Percentiles rank a stretch among this genome's conserved stretches.
Conservation (phyloP, 2,329 filamentous ascomycete species). For the Berkeleyomyces rouxiae region DNA sequence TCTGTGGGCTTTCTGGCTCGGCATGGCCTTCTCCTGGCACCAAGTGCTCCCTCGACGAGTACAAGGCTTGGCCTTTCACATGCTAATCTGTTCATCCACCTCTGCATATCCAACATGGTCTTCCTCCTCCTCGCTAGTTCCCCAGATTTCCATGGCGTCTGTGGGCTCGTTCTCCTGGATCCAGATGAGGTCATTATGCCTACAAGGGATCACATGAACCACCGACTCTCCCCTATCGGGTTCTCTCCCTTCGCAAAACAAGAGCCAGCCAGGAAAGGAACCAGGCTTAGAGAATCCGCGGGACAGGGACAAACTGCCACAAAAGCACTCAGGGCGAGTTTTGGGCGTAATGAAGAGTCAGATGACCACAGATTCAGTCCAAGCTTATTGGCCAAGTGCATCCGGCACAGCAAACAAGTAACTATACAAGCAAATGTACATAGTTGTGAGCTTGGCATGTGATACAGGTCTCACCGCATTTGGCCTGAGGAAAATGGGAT, state of each 20-base stretch:
- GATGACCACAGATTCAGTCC: background rate
- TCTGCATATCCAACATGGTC: background rate
- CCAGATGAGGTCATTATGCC: background rate
- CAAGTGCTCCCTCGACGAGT: background rate
- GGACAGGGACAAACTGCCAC: background rate
- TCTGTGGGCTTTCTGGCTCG: background rate
- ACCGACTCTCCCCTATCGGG: background rate
- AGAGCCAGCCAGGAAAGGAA: background rate
- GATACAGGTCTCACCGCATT: background rate
- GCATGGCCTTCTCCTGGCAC: background rate
- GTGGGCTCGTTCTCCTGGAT: background rate
- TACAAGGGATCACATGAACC: background rate
- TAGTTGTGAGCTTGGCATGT: background rate
- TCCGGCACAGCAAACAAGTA: background rate
- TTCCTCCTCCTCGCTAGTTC: background rate
- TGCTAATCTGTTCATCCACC: background rate
- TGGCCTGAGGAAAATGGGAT: background rate
- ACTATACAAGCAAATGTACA: background rate
- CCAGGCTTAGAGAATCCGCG: background rate
- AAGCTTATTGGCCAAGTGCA: background rate
- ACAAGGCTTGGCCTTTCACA: background rate
- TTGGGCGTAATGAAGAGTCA: background rate
- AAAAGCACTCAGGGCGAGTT: background rate
- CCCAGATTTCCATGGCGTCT: background rate
- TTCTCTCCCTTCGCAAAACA: background rate